phyloP scores from a whole-genome alignment of 2,329 filamentous ascomycete species.

The Nemania diffusa region DNA sequence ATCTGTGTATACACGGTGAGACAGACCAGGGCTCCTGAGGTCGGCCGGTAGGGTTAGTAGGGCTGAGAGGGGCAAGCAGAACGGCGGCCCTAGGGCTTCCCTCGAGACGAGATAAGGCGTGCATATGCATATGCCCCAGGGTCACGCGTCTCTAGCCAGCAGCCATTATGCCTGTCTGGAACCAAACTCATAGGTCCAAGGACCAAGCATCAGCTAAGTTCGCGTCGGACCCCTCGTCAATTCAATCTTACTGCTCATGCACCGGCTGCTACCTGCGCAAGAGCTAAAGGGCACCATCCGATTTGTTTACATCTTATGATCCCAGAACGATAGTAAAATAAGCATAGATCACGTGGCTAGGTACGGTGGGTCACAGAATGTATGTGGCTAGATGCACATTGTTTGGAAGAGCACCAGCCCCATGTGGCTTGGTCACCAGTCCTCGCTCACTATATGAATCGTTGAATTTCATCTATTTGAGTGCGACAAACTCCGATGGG shows the following conservation, averaged over 20 bases:
- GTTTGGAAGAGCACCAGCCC: no score
- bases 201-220: background rate
- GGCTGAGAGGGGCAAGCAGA: constrained; percentile 1
- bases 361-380: no score
- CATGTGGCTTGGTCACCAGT: no score
- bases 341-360: no score
- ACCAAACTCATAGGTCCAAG: background rate
- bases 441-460: no score
- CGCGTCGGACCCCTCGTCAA: background rate
- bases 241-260: background rate
- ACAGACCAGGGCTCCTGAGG: constrained; percentile 3
- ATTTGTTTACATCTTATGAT: no score
- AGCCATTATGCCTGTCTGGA: background rate
- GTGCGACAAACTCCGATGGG: no score
- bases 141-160: constrained; percentile 2
- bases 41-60: constrained; percentile 13
- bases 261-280: no score
- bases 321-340: no score
- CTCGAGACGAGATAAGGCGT: background rate
- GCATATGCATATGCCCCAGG: constrained; percentile 1
- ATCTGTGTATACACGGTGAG: constrained; percentile 8
- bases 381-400: no score
- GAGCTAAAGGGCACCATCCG: no score
- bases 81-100: background rate
- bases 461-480: no score